Conservation (phyloP, 2,329 filamentous ascomycete genomes). For the Atkinsonella texensis region DNA sequence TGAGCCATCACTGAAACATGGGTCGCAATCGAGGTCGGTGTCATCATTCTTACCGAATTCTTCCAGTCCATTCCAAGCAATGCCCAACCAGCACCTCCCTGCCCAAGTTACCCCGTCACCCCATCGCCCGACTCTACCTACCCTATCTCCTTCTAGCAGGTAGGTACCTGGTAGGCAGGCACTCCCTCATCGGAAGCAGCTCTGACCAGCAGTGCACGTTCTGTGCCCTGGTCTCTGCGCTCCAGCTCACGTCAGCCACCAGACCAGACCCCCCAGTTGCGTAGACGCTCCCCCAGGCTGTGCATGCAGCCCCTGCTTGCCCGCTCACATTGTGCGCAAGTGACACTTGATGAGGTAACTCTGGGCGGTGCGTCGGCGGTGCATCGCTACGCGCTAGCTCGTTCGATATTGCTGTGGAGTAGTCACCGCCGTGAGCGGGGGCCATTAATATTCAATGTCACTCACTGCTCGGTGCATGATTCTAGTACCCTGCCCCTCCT, state of each 20-base stretch:
- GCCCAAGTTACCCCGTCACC: neutral
- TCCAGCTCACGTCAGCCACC: neutral
- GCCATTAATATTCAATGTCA: neutral
- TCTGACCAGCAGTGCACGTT: neutral
- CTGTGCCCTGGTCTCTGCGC: neutral
- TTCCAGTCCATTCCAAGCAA: constrained; percentile 5
- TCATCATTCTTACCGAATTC: neutral
- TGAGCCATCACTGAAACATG: constrained; percentile 26
- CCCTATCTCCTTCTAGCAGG: no score
- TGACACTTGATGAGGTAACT: neutral
- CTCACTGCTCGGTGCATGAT: constrained; percentile 1
- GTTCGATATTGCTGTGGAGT: neutral
- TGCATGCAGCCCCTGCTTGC: no score
- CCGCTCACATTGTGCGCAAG: neutral
- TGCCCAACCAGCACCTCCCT: neutral
- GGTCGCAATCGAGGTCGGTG: constrained; percentile 43
- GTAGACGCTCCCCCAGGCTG: no score
- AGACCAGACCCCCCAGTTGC: neutral
- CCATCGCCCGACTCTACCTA: neutral
- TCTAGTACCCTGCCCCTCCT: neutral
- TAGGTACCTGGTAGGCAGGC: no score
- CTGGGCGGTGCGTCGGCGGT: neutral
- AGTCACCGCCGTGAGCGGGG: neutral
- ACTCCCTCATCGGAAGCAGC: neutral
- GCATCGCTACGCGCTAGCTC: neutral